phyloP scores from a whole-genome alignment of 1,139 yeast species.

The Kodamaea sp. region DNA sequence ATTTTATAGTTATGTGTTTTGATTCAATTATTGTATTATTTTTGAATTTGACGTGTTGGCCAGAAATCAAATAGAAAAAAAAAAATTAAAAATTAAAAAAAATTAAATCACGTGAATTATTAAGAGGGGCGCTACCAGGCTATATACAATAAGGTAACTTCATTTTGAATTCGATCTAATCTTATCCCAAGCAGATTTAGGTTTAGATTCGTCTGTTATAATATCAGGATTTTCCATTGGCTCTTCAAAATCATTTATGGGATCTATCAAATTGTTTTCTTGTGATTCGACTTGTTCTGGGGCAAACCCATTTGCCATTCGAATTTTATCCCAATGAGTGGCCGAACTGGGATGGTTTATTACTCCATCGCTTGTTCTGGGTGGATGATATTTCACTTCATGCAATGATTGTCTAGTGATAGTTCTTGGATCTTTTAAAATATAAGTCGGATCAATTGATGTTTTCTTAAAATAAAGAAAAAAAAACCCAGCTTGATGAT shows the following conservation, averaged over 20 bases:
- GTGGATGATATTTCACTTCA: constrained; percentile 28
- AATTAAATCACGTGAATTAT: neutral
- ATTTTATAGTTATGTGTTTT: constrained; percentile 16
- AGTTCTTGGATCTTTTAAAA: constrained; percentile 37
- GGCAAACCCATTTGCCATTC: constrained; percentile 29
- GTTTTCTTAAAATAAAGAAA: constrained; percentile 35
- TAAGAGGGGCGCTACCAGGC: constrained; percentile 1
- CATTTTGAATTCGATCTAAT: constrained; percentile 8
- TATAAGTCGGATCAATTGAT: constrained; percentile 31
- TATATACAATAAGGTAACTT: neutral
- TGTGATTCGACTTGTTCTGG: constrained; percentile 1
- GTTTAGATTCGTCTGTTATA: neutral
- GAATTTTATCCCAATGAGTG: constrained; percentile 32
- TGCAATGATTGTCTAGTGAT: constrained; percentile 23
- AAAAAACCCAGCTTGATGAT: constrained; percentile 35
- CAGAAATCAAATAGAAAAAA: neutral
- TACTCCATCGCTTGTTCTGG: constrained; percentile 3
- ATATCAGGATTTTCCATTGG: neutral
- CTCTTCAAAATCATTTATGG: neutral
- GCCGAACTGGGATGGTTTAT: neutral
- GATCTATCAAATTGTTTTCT: neutral
- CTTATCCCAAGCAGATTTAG: constrained; percentile 17
- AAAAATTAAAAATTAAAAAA: no score
- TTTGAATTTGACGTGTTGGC: neutral
- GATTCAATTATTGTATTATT: constrained; percentile 2